phyloP scores from a whole-genome alignment of 495 filamentous ascomycete species.

The Neurospora sp. region DNA sequence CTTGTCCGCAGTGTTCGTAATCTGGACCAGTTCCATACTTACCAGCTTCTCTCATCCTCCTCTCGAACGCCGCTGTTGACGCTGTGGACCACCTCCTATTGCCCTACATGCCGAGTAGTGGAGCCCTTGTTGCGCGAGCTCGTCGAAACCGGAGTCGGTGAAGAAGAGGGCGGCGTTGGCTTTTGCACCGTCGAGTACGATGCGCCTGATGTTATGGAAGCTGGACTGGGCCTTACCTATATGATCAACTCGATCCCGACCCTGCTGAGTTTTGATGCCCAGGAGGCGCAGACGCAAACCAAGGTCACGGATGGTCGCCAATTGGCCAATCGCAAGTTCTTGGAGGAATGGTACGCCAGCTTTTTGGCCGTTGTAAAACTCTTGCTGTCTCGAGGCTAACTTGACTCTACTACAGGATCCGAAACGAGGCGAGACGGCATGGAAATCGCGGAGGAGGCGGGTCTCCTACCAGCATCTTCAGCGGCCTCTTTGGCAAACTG shows the following conservation, averaged over 20 bases:
- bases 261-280: conserved; percentile 54
- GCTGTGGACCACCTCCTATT: conserved; percentile 61
- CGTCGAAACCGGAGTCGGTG: conserved; percentile 47
- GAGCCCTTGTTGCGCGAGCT: conserved; percentile 43
- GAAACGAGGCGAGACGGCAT: conserved; percentile 43
- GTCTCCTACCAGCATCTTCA: conserved; percentile 22
- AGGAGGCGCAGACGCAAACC: conserved; percentile 45
- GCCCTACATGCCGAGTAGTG: conserved; percentile 47
- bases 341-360: conserved; percentile 35
- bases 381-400: neutral
- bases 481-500: conserved; percentile 35
- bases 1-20: conserved; percentile 41
- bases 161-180: conserved; percentile 48
- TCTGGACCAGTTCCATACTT: conserved; percentile 49
- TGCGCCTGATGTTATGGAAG: conserved; percentile 43
- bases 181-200: conserved; percentile 57
- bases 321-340: conserved; percentile 42
- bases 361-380: neutral
- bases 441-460: conserved; percentile 36
- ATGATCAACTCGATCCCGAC: conserved; percentile 58
- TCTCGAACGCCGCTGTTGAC: conserved; percentile 52
- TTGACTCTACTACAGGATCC: conserved; percentile 34
- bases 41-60: conserved; percentile 49
- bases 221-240: conserved; percentile 44
- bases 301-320: conserved; percentile 43